phyloP scores from a whole-genome alignment of 768 basidiomycete species.

The Leccinum disarticulatum region DNA sequence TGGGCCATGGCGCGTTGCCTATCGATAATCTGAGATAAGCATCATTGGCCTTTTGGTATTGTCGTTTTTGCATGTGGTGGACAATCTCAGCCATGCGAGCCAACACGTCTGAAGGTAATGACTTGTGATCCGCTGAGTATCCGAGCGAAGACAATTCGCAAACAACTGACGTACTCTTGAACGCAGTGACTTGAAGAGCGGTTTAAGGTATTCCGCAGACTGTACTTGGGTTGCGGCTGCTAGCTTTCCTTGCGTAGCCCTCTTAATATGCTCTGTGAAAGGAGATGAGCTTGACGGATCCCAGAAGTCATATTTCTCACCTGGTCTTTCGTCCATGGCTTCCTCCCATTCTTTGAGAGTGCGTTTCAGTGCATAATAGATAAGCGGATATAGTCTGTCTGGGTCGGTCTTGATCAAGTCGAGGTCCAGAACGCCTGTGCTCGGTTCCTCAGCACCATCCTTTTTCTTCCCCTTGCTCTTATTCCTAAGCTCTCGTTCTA shows the following conservation, averaged over 20 bases:
- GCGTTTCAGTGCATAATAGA: constrained; percentile 93
- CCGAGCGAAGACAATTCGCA: background rate
- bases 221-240: constrained; percentile 96
- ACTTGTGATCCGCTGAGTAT: constrained; percentile 41
- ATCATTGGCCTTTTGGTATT: constrained; percentile 96
- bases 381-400: constrained; percentile 93
- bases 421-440: constrained; percentile 70
- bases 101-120: constrained; percentile 81
- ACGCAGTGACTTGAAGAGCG: constrained; percentile 87
- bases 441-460: constrained; percentile 50
- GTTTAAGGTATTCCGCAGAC: constrained; percentile 95
- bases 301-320: constrained; percentile 38
- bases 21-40: constrained; percentile 96
- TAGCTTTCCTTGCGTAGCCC: constrained; percentile 86
- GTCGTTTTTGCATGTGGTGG: constrained; percentile 92
- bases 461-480: constrained; percentile 62
- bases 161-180: constrained; percentile 64
- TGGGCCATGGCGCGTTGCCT: constrained; percentile 99
- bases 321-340: constrained; percentile 91
- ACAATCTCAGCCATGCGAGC: constrained; percentile 89
- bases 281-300: constrained; percentile 3
- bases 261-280: constrained; percentile 73
- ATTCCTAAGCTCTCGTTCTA: constrained; percentile 63
- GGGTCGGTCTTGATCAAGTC: constrained; percentile 84
- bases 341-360: constrained; percentile 96